Evolutionary conservation across 148 eudicot genomes (phyloP).

Genomic region (Euryodendron excelsum): DNA sequence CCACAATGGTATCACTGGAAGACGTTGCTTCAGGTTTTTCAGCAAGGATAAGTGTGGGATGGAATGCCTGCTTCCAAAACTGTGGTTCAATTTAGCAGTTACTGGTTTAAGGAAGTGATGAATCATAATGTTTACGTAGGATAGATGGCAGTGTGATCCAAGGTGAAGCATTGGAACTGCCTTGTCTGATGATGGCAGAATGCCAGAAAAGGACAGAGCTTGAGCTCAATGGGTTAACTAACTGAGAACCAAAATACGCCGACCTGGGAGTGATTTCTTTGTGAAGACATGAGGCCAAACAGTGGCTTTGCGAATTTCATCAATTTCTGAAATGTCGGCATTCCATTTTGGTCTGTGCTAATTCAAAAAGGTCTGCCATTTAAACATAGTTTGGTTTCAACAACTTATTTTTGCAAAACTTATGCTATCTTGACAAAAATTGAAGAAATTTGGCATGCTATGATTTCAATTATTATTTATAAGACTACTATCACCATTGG

Average conservation of each 20-base stretch:
- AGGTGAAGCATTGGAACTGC: not conserved
- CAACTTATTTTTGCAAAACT: not conserved
- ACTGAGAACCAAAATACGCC: no score
- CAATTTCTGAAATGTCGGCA: no score
- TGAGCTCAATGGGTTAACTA: not conserved
- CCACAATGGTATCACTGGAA: no score
- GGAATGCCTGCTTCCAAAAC: no score
- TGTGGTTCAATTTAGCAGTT: no score
- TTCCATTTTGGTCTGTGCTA: not conserved
- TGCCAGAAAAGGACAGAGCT: not conserved
- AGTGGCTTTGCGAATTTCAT: not conserved
- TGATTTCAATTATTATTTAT: not conserved
- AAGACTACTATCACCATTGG: not conserved
- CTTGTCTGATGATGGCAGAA: not conserved
- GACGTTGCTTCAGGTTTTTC: no score
- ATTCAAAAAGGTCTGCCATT: not conserved
- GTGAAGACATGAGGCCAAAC: no score
- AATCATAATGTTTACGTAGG: no score
- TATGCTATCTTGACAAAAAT: not conserved
- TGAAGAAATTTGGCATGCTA: not conserved
- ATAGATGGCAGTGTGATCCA: no score
- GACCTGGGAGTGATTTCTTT: not conserved
- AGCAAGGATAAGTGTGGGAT: no score
- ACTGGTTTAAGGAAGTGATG: no score
- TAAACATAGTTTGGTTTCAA: not conserved